These are phyloP conservation scores for Solanum virginianum DNA, from an alignment of 257 asterid genomes.

Conservation along the genomic window DNA sequence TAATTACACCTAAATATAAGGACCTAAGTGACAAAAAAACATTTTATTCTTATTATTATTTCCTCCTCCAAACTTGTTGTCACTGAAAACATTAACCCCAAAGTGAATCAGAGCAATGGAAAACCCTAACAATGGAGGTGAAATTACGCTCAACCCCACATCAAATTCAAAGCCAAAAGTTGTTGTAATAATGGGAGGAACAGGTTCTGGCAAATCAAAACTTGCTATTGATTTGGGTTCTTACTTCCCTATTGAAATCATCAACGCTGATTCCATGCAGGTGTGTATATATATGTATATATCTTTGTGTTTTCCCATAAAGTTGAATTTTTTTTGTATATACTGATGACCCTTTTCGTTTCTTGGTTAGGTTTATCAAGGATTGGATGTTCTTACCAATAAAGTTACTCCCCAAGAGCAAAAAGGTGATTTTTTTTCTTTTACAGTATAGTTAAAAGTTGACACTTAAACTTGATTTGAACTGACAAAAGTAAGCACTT, in stretches of 20 bases:
- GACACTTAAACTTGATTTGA: no score
- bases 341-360: neutral
- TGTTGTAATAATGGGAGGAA: conserved; percentile 72
- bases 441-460: neutral
- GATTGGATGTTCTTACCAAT: conserved; percentile 84
- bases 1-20: neutral
- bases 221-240: conserved; percentile 77
- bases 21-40: neutral
- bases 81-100: neutral
- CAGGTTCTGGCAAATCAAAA: conserved; percentile 84
- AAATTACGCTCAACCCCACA: neutral
- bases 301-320: neutral
- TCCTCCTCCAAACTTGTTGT: neutral
- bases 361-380: conserved; percentile 46
- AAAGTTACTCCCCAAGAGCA: conserved; percentile 64
- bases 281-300: conserved; percentile 5
- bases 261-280: conserved; percentile 98
- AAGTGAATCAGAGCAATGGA: neutral
- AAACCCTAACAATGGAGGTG: neutral
- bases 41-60: neutral
- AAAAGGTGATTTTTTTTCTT: conserved; percentile 34
- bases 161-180: conserved; percentile 40
- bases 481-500: no score
- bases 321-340: neutral
- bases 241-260: conserved; percentile 68